phyloP scores from a whole-genome alignment of 2,329 filamentous ascomycete genomes.

The Cytospora chrysosperma region DNA sequence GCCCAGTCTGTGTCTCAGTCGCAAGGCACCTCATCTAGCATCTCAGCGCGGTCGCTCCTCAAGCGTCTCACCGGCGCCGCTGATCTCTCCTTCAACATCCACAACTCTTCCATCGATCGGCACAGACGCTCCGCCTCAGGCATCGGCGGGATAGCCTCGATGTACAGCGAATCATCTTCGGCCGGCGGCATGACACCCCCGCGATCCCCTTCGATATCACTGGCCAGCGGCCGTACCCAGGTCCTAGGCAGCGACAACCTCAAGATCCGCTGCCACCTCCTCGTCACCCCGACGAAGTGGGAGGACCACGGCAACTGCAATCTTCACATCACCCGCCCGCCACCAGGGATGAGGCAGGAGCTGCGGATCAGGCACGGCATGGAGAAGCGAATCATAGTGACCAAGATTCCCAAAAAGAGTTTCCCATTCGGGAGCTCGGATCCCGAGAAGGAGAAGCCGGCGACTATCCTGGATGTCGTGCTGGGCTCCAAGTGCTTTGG shows the following conservation, averaged over 20 bases:
- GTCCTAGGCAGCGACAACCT: conserved; percentile 73
- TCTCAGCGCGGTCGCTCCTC: conserved; percentile 75
- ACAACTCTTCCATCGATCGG: conserved; percentile 70
- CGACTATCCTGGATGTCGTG: conserved; percentile 77
- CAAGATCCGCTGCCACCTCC: conserved; percentile 81
- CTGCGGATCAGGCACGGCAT: conserved; percentile 61
- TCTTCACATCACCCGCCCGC: conserved; percentile 79
- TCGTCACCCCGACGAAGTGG: conserved; percentile 78
- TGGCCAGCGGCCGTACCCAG: conserved; percentile 49
- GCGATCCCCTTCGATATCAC: conserved; percentile 58
- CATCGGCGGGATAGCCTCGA: conserved; percentile 52
- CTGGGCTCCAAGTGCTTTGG: conserved; percentile 83
- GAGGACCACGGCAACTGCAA: conserved; percentile 84
- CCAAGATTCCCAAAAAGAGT: conserved; percentile 62
- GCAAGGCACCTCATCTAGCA: conserved; percentile 63
- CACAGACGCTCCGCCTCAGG: conserved; percentile 50
- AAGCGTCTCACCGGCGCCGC: conserved; percentile 71
- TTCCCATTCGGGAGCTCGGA: conserved; percentile 28
- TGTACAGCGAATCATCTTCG: conserved; percentile 60
- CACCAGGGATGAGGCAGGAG: conserved; percentile 57
- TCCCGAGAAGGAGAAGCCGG: conserved; percentile 51
- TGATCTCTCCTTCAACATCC: conserved; percentile 75
- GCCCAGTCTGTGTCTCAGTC: conserved; percentile 65
- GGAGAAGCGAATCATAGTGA: conserved; percentile 84
- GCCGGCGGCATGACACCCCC: conserved; percentile 48